These are phyloP conservation scores for Isoetes taiwanensis DNA, from an alignment of 75 land plant species.

Conservation along the genomic window DNA sequence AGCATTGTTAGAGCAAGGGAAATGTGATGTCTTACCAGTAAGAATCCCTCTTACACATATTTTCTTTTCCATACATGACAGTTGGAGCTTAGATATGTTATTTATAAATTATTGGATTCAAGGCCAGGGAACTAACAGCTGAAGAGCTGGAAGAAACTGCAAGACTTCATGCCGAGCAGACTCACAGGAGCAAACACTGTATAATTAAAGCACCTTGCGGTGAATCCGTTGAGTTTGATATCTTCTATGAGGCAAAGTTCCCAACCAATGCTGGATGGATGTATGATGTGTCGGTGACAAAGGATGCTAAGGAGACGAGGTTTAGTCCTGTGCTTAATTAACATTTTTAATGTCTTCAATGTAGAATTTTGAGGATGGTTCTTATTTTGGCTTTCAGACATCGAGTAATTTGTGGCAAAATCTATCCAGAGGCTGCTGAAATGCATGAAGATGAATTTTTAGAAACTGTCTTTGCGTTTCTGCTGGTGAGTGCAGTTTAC, in stretches of 20 bases:
- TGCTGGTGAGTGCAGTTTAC: slow-evolving; percentile 17
- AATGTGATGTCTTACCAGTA: slow-evolving; percentile 35
- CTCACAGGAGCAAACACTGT: slow-evolving; percentile 12
- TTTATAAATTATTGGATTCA: neutral
- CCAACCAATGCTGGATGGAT: slow-evolving; percentile 38
- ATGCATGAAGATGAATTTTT: slow-evolving; percentile 30
- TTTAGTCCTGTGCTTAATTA: neutral
- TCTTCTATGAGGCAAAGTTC: slow-evolving; percentile 25
- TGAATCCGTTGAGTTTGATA: slow-evolving; percentile 20
- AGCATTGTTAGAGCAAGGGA: slow-evolving; percentile 24
- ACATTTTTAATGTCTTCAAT: neutral
- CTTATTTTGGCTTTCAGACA: slow-evolving; percentile 24
- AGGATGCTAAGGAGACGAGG: slow-evolving; percentile 32
- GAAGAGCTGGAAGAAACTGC: slow-evolving; percentile 8
- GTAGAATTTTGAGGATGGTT: too few relatives aligned
- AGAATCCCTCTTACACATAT: neutral
- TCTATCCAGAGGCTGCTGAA: slow-evolving; percentile 29
- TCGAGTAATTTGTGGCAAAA: slow-evolving; percentile 22
- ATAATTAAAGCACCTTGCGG: slow-evolving; percentile 18
- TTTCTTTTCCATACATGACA: neutral
- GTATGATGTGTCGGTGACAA: slow-evolving; percentile 30
- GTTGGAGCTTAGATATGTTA: neutral
- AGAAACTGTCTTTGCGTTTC: slow-evolving; percentile 23
- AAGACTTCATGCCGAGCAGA: slow-evolving; percentile 16
- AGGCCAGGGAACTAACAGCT: neutral